These are phyloP conservation scores for Ceratocystis destructans DNA, from an alignment of 2,329 filamentous ascomycete species.

Conservation along the genomic window DNA sequence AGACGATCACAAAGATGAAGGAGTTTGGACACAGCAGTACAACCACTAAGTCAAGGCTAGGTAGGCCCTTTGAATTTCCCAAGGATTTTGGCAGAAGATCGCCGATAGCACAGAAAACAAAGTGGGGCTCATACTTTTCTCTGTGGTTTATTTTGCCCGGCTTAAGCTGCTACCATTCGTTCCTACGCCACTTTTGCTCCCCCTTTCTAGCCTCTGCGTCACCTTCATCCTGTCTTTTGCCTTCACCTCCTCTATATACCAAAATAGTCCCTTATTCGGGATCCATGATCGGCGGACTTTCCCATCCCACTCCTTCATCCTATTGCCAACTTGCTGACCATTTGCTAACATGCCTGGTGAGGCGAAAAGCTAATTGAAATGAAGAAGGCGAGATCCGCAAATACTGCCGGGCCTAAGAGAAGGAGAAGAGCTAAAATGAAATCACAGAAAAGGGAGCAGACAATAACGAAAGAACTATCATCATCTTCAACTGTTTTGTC, in stretches of 20 bases:
- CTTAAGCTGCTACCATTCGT: not conserved
- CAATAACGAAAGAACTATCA: not conserved
- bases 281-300: not conserved
- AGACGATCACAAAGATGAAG: not conserved
- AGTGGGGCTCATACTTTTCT: not conserved
- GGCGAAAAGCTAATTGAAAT: not conserved
- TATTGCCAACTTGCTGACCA: not conserved
- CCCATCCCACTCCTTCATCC: not conserved
- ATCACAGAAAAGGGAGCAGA: not conserved
- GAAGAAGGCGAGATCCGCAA: not conserved
- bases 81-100: constrained; percentile 3
- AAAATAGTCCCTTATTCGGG: not conserved
- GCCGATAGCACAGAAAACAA: not conserved
- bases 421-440: not conserved
- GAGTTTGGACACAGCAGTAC: no score
- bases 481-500: not conserved
- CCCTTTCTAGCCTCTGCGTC: not conserved
- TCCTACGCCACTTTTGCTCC: no score
- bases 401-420: not conserved
- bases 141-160: not conserved
- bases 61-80: not conserved
- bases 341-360: not conserved
- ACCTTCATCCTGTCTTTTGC: not conserved
- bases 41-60: no score
- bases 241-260: not conserved